phyloP scores from a whole-genome alignment of 1,139 yeast species.

The Blastobotrys arbuscula region DNA sequence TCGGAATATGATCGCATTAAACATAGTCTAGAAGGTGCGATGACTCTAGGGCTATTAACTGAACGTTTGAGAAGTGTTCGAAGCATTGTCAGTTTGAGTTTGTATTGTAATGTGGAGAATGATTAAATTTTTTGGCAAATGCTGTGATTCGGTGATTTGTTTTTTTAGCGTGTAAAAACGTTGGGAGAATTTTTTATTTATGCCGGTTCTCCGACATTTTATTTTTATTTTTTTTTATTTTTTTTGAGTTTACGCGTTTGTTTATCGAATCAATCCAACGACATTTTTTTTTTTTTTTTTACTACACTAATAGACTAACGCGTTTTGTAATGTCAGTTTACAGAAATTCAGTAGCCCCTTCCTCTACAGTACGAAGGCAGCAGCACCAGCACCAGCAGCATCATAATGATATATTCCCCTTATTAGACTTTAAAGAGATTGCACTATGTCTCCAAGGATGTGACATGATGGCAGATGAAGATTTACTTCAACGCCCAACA shows the following conservation, averaged over 20 bases:
- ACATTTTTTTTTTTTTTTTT: slow-evolving; percentile 4
- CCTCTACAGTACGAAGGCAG: slow-evolving; percentile 16
- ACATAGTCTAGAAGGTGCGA: too few species aligned
- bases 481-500: slow-evolving; percentile 59
- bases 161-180: too few species aligned
- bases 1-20: too few species aligned
- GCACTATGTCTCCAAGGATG: slow-evolving; percentile 50
- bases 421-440: slow-evolving; percentile 60
- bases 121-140: too few species aligned
- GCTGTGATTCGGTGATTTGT: too few species aligned
- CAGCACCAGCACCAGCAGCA: slow-evolving; percentile 16
- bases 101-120: too few species aligned
- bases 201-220: background rate
- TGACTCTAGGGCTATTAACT: background rate
- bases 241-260: slow-evolving; percentile 2
- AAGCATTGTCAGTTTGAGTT: background rate
- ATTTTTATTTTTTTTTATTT: background rate
- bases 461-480: slow-evolving; percentile 43
- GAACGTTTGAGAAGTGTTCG: background rate
- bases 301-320: background rate
- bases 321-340: slow-evolving; percentile 10
- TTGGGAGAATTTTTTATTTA: background rate
- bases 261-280: background rate
- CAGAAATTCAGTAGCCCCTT: slow-evolving; percentile 18
- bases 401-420: slow-evolving; percentile 48